Evolutionary conservation across 495 filamentous ascomycete species (phyloP).

Genomic region (Neurospora sp.): DNA sequence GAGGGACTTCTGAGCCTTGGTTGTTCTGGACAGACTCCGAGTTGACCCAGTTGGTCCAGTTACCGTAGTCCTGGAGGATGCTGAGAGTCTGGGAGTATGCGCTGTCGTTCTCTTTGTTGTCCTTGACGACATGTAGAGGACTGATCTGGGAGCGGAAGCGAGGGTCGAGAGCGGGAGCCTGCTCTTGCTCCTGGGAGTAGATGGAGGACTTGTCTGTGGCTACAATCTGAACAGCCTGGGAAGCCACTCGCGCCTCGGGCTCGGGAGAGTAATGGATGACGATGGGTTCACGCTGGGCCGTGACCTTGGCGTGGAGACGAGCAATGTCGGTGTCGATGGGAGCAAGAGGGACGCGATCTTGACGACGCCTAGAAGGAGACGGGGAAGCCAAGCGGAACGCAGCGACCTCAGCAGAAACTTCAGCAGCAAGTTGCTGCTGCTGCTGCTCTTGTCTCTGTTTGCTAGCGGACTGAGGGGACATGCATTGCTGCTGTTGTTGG

Average conservation of each 20-base stretch:
- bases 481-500: background rate
- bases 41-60: conserved; percentile 3
- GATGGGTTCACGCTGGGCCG: background rate
- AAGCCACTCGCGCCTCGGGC: background rate
- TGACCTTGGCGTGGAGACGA: conserved; percentile 2
- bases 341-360: background rate
- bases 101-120: background rate
- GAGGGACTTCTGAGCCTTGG: background rate
- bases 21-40: background rate
- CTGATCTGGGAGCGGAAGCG: conserved; percentile 4
- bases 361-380: background rate
- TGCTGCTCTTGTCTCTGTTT: background rate
- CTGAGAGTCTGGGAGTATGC: conserved; percentile 5
- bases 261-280: conserved; percentile 1
- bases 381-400: background rate
- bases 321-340: conserved; percentile 11
- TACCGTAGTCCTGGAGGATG: conserved; percentile 16
- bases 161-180: background rate
- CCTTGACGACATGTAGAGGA: conserved; percentile 18
- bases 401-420: background rate
- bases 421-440: background rate
- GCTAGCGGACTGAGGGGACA: background rate
- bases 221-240: background rate
- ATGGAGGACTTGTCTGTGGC: conserved; percentile 7
- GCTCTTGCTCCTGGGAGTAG: conserved; percentile 15